Evolutionary conservation across 2,329 filamentous ascomycete species (phyloP), one percentile per base, ranked within the genome.

Genomic region (Microcera coccophila): DNA sequence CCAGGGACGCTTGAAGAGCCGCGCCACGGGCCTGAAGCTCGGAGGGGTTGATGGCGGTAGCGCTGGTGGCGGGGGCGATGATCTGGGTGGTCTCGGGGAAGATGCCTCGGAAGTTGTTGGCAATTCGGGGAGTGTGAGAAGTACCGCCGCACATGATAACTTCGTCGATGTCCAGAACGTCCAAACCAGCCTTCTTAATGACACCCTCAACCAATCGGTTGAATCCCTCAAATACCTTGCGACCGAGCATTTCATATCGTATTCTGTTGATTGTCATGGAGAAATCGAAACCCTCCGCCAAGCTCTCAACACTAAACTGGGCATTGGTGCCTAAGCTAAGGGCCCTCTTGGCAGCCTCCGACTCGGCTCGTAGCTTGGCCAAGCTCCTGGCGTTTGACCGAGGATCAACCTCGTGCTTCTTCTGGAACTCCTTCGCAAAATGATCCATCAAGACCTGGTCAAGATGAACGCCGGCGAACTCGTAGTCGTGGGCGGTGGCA

Each of bases 391-490:
- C 76, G 64, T 93, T 88, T 62, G 84, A 78, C 56, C 90, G 81
- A 17, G 93, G 93, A 67, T 97, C 93, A 44, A 81, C 81, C 72
- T 84, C 85, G 79, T 97, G 81, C 78, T 95, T 95, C 81, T 98
- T 97, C 62, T 93, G 79, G 72, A 98, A 98, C 70, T 98, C 93
- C 78, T 98, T 98, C 58, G 91, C 87, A 58, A 97, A 96, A 75
- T 96, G 85, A 65, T 98, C 91, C 65, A 95, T 87, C 45, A 98
- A 78, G 38, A 91, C 85, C 65, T 93, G 80, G 73, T 98, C 93
- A 44, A 98, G 77, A 54, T 90, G 83, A 26, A 81, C 77, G 61
- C 93, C 93, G 43, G 87, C 84, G 55, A 91, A 87, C 62, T 97
- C 90, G 70, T 95, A 96, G 74, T 98, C 93, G 73, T 97, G 93